Evolutionary conservation across 768 basidiomycete species (phyloP), one percentile per base, ranked within the genome.

Genomic region (Nidularia pulvinata): DNA sequence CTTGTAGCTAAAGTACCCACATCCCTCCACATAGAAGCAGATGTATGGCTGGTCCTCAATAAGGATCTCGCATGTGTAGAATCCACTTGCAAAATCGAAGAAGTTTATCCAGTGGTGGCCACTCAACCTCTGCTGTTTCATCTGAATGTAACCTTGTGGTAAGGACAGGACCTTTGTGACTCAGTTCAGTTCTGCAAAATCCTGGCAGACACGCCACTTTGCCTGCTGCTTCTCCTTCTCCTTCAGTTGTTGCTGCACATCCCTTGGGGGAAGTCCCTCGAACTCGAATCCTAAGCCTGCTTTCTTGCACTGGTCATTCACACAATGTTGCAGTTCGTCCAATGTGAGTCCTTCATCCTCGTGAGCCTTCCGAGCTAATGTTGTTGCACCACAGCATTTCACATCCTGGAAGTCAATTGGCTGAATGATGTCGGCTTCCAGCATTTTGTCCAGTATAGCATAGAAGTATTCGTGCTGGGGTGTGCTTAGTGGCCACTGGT

Each of bases 61-160:
- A 3, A 52, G 49, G 2, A 68, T 51, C 2, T 32, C 43, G 6
- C 63, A 49, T 1, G 60, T 66, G 49, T 64, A 69, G 62, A 75
- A 78, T 1, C 74, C 77, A 0, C 61, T 59, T 2, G 72, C 69
- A 50, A 75, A 72, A 57, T 80, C 74, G 22, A 77, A 69, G 0
- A 69, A 54, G 7, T 56, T 63, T 0, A 72, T 44, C 57, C 67
- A 80, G 0, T 66, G 46, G 46, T 79, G 72, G 0, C 76, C 75
- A 1, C 60, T 62, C 0, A 78, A 57, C 0, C 57, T 5, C 42
- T 68, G 63, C 49, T 80, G 75, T 50, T 78, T 79, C 0, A 62
- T 61, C 0, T 59, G 42, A 0, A 81, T 71, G 55, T 79, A 67
- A 0, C 77, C 71, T 22, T 72, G 70, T 1, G 62, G 66, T 54